Evolutionary conservation across 345 rosid species (phyloP), one percentile per base, ranked within the genome.

Genomic region (Cochlearia excelsa): DNA sequence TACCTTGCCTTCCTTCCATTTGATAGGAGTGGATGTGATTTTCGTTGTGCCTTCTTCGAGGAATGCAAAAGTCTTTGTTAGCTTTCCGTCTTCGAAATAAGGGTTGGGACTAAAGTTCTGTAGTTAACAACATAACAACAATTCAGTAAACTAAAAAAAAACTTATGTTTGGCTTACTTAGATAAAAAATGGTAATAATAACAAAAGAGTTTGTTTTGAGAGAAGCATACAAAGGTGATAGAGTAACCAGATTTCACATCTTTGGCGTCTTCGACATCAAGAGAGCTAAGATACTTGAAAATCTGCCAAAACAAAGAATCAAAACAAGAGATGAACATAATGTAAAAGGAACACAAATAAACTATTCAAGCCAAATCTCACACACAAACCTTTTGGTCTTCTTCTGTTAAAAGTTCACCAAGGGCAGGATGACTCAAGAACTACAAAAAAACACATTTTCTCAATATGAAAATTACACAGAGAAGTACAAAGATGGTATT

Each of bases 1-100:
- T 72, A 92, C 99, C 91, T 76, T 82, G 62, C 97, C 94, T 66
- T 83, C 91, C 63, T 89, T 93, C 97, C 97, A 93, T 60, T 79
- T 85, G 61, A 89, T 89, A 37, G 80, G 65, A 3, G 97, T 85
- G 45, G 87, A 81, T 59, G 84, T 69, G 61, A 89, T 77, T 71
- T 85, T 77, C 40, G 87, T 86, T 38, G 86, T 78, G 31, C 88
- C 96, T 74, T 93, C 99, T 59, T 88, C 99, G 8, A 75, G 80
- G 82, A 80, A 92, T 66, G 91, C 77, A 60, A 81, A 86, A 1
- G 86, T 80, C 79, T 92, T 54, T 0, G 58, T 26, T 1, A 93
- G 94, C 70, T 80, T 87, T 30, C 78, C 66, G 65, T 93, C 88
- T 41, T 93, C 95, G 67, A 93, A 89, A 69, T 74, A 87, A 6